These are phyloP conservation scores for Punica granatum DNA, from an alignment of 345 rosid species.

Conservation along the genomic window DNA sequence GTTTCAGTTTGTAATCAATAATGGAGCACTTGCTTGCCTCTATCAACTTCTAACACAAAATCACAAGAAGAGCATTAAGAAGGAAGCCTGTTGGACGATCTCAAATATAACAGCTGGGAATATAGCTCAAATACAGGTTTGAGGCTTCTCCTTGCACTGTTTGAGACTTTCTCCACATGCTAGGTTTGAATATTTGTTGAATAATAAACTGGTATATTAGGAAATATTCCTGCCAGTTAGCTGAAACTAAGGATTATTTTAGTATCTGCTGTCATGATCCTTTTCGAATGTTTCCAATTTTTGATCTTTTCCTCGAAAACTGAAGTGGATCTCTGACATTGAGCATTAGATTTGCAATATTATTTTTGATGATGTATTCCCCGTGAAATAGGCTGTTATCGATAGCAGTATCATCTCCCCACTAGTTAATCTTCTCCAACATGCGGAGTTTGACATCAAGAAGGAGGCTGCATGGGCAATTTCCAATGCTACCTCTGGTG, in stretches of 20 bases:
- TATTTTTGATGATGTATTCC: background rate
- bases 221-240: background rate
- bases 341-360: background rate
- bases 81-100: slow-evolving; percentile 92
- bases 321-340: background rate
- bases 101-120: slow-evolving; percentile 88
- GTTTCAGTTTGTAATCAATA: slow-evolving; percentile 66
- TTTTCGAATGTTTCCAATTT: too few relatives aligned
- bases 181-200: background rate
- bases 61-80: slow-evolving; percentile 80
- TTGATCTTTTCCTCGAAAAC: too few relatives aligned
- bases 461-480: slow-evolving; percentile 91
- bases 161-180: background rate
- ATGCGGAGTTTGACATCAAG: slow-evolving; percentile 78
- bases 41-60: slow-evolving; percentile 61
- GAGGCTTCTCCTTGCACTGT: background rate
- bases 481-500: slow-evolving; percentile 88
- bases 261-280: too few relatives aligned
- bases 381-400: slow-evolving; percentile 50
- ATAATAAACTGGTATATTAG: background rate
- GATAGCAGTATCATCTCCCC: slow-evolving; percentile 61
- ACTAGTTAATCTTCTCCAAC: slow-evolving; percentile 69
- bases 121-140: slow-evolving; percentile 72
- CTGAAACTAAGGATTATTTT: too few relatives aligned
- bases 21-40: slow-evolving; percentile 60